Evolutionary conservation across 2,329 filamentous ascomycete genomes (phyloP).

Genomic region (Venturia pyrina): DNA sequence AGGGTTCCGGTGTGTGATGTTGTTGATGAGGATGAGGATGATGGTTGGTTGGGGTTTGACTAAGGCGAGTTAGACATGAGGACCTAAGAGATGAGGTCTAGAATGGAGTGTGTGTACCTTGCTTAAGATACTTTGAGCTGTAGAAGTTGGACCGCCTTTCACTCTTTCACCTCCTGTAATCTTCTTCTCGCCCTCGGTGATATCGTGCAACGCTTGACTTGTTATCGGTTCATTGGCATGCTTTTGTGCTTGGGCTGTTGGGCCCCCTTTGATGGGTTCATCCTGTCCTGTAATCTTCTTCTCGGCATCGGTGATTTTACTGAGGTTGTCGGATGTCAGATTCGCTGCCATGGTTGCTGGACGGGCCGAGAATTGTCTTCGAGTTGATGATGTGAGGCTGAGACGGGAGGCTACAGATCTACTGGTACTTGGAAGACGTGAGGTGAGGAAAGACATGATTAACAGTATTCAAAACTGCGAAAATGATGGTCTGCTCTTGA

Average conservation of each 20-base stretch:
- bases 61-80: too few species aligned
- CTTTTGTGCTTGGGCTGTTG: conserved; percentile 32
- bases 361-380: background rate
- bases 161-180: conserved; percentile 27
- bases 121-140: conserved; percentile 25
- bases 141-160: conserved; percentile 29
- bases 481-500: background rate
- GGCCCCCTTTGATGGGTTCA: conserved; percentile 27
- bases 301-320: conserved; percentile 31
- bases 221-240: conserved; percentile 27
- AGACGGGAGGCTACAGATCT: background rate
- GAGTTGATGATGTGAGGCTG: background rate
- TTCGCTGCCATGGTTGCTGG: conserved; percentile 15
- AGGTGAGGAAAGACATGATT: background rate
- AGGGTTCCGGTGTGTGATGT: conserved; percentile 18
- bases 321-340: conserved; percentile 30
- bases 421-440: too few species aligned
- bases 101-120: background rate
- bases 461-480: background rate
- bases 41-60: background rate
- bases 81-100: too few species aligned
- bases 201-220: conserved; percentile 28
- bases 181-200: conserved; percentile 32
- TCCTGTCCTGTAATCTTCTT: conserved; percentile 28
- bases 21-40: background rate